A percentile compares a stretch with the other conserved stretches of the same genome.
These are phyloP conservation scores for Angomonas ambiguus DNA, from an alignment of 208 protist species.

Conservation along the genomic window DNA sequence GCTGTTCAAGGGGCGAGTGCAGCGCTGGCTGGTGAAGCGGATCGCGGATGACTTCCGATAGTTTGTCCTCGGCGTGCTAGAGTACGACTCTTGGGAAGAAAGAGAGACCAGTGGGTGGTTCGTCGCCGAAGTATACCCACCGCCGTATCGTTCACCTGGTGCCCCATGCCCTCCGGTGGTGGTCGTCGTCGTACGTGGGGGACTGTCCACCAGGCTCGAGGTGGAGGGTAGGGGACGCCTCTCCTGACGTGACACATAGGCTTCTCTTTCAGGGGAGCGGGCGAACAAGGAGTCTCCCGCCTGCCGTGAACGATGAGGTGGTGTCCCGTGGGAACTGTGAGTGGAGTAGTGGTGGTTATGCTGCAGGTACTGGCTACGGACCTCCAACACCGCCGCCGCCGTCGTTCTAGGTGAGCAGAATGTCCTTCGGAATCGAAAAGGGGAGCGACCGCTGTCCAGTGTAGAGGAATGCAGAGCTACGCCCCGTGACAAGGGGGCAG, in stretches of 20 bases:
- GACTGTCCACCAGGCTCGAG: not conserved
- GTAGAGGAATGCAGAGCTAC: not conserved
- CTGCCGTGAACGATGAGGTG: not conserved
- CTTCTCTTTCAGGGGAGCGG: not conserved
- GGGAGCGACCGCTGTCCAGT: too few relatives aligned
- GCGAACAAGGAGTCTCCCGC: not conserved
- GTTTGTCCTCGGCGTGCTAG: not conserved
- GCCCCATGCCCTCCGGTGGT: not conserved
- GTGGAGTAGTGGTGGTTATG: not conserved
- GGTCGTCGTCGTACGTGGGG: not conserved
- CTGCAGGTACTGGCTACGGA: not conserved
- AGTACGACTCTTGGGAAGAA: too few relatives aligned
- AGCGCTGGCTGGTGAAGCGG: not conserved
- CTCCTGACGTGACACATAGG: not conserved
- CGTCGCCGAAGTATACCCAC: too few relatives aligned
- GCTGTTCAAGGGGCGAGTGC: not conserved
- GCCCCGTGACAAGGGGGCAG: too few relatives aligned
- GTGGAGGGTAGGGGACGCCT: not conserved
- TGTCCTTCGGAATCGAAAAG: not conserved
- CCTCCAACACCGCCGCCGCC: not conserved
- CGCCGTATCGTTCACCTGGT: not conserved
- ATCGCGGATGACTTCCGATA: not conserved
- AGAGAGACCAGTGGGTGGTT: too few relatives aligned
- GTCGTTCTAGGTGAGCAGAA: constrained; percentile 1
- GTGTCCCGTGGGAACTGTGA: not conserved